Evolutionary conservation across 495 filamentous ascomycete species (phyloP).

Genomic region (Letharia lupina): DNA sequence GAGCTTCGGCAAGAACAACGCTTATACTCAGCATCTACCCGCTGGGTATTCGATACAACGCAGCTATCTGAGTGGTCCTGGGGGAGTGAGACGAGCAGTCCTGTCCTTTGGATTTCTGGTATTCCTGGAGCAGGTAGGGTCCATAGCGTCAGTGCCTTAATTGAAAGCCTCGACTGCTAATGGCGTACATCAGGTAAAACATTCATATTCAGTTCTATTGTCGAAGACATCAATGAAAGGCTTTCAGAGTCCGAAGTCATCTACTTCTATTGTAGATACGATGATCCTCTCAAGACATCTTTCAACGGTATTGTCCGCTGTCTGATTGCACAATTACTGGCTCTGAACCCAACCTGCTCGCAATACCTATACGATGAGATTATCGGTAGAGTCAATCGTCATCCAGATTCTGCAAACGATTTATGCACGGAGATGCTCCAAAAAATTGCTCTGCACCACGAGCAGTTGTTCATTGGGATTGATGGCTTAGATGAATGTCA

Average conservation of each 20-base stretch:
- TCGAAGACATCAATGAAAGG: constrained; percentile 28
- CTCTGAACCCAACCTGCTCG: constrained; percentile 28
- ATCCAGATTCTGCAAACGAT: constrained; percentile 19
- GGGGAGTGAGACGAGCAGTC: constrained; percentile 12
- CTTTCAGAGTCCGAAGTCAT: constrained; percentile 23
- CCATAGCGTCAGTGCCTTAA: neutral
- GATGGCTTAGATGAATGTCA: constrained; percentile 42
- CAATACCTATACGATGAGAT: constrained; percentile 30
- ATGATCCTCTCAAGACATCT: constrained; percentile 29
- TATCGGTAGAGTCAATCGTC: constrained; percentile 27
- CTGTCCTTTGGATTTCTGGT: constrained; percentile 36
- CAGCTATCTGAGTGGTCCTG: constrained; percentile 30
- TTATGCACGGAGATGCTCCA: constrained; percentile 28
- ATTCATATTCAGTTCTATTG: constrained; percentile 33
- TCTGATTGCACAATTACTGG: constrained; percentile 34
- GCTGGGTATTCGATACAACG: constrained; percentile 32
- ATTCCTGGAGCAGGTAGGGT: constrained; percentile 38
- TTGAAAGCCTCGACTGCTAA: constrained; percentile 6
- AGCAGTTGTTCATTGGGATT: constrained; percentile 33
- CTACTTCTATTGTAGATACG: constrained; percentile 40
- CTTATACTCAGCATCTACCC: constrained; percentile 26
- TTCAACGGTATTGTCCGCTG: constrained; percentile 29
- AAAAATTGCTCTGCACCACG: constrained; percentile 26
- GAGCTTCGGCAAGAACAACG: constrained; percentile 26
- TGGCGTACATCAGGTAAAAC: constrained; percentile 33